Base-by-base conservation (phyloP, 1,284 basidiomycete species). In the Cutaneotrichosporon daszewskae region DNA sequence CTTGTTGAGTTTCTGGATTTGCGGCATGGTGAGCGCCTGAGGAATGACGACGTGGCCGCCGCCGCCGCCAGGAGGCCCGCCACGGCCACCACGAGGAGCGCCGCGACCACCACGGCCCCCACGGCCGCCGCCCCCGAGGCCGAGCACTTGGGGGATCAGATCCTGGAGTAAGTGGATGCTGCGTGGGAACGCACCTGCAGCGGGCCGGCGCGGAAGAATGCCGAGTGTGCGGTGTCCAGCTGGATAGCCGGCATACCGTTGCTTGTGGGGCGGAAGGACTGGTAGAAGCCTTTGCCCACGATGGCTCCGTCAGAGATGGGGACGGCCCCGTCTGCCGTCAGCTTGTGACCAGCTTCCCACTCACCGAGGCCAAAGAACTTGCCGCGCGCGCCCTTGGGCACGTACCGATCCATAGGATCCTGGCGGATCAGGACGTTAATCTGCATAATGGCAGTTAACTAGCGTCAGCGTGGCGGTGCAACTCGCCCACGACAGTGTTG, bases 181-280 rank as follows among this genome's bases (percentile, higher is more conserved):
- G 24, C 10, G 22, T 5, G 12, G 3, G 11, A 14, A 58, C 63
- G 54, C 27, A 68, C 65, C 27, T 57, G 34, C 12, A 71, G 53
- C 27, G 49, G 54, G 5, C 71, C 71, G 5, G 63, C 50, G 32
- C 60, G 49, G 42, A 69, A 53, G 44, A 72, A 68, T 3, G 69
- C 68, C 2, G 66, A 66, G 53, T 66, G 69, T 1, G 69, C 69
- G 17, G 62, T 66, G 54, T 72, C 68, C 32, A 71, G 51, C 63
- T 68, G 65, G 22, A 63, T 46, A 6, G 59, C 59, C 1, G 60
- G 60, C 22, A 53, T 24, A 10, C 54, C 57, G 27, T 47, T 49
- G 4, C 46, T 32, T 13, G 63, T 63, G 20, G 54, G 60, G 19
- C 66, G 63, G 60, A 66, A 64, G 1, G 64, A 66, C 59, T 71